phyloP scores from a whole-genome alignment of 306 rosid species.

The Cucumis cinereus region DNA sequence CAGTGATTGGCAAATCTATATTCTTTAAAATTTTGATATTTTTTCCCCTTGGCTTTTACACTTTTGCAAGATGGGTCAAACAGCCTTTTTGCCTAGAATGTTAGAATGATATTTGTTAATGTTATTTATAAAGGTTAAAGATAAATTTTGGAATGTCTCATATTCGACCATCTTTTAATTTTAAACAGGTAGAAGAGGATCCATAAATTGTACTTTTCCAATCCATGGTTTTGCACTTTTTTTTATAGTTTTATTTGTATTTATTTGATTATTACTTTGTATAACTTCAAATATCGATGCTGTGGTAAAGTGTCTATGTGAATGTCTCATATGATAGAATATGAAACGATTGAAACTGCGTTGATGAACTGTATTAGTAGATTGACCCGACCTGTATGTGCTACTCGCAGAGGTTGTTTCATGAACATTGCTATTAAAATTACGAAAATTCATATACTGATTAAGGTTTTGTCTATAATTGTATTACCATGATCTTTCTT shows the following conservation, averaged over 20 bases:
- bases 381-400: not conserved
- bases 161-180: not conserved
- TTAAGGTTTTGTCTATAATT: too few species aligned
- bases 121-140: conserved; percentile 1
- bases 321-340: not conserved
- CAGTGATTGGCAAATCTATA: conserved; percentile 19
- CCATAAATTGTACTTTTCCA: not conserved
- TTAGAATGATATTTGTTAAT: conserved; percentile 6
- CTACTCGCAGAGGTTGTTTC: too few species aligned
- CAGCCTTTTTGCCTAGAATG: conserved; percentile 3
- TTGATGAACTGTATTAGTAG: not conserved
- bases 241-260: not conserved
- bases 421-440: too few species aligned
- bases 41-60: not conserved
- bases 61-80: conserved; percentile 7
- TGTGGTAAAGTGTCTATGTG: not conserved
- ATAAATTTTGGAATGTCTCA: not conserved
- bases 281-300: not conserved
- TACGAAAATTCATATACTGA: too few species aligned
- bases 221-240: not conserved
- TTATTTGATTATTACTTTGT: not conserved
- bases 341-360: not conserved
- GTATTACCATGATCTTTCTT: too few species aligned
- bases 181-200: not conserved
- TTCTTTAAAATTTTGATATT: conserved; percentile 1